Percentiles rank a stretch among this genome's conserved stretches.
Evolutionary conservation across 225 moss, liverwort and hornwort species (phyloP).

Genomic region (Pseudoscleropodium purum): DNA sequence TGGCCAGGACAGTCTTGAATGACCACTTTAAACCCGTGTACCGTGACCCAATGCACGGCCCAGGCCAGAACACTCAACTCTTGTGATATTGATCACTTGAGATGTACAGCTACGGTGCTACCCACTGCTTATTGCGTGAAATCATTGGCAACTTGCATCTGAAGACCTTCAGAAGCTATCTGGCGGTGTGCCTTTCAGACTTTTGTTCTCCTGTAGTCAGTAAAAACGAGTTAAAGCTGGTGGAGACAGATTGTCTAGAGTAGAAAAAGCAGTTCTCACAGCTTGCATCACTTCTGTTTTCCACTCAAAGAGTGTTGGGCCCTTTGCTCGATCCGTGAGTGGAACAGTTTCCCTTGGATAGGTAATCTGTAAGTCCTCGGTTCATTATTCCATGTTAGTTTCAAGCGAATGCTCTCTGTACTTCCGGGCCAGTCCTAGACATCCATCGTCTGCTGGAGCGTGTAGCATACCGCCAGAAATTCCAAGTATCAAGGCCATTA

Average conservation of each 20-base stretch:
- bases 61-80: constrained; percentile 10
- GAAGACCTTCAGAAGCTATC: neutral
- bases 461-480: neutral
- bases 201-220: neutral
- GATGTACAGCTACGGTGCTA: neutral
- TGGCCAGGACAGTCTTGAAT: constrained; percentile 28
- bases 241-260: neutral
- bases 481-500: neutral
- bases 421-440: neutral
- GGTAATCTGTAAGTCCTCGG: neutral
- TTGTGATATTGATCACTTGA: neutral
- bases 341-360: neutral
- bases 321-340: constrained; percentile 7
- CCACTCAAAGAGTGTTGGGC: constrained; percentile 5
- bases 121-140: neutral
- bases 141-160: neutral
- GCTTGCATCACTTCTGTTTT: neutral
- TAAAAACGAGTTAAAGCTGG: neutral
- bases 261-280: neutral
- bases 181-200: neutral
- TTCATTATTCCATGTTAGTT: neutral
- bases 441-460: neutral
- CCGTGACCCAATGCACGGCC: constrained; percentile 5
- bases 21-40: constrained; percentile 39
- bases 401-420: neutral